Evolutionary conservation across 495 filamentous ascomycete genomes (phyloP), one percentile per base, ranked within the genome.

Genomic region (Immersiella caudata): DNA sequence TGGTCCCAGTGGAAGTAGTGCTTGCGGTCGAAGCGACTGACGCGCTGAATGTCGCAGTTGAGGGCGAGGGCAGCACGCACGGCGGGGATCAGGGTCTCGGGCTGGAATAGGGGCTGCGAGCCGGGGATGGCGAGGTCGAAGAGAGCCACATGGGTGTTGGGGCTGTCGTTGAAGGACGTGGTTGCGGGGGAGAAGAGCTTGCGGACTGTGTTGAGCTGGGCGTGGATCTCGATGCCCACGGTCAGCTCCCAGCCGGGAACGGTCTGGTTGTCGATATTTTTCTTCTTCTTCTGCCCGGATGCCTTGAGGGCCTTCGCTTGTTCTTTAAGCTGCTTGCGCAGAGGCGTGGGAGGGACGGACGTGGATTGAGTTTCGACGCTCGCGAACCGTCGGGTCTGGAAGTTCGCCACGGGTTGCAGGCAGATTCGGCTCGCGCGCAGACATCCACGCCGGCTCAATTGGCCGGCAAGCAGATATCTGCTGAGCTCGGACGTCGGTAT

Each of bases 1-100:
- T 99, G 95, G 77, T 99, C 95, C 85, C 93, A 94, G 79, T 97
- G 96, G 79, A 97, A 97, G 76, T 99, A 99, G 73, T 99, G 95
- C 76, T 99, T 99, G 59, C 95, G 85, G 78, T 99, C 95, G 77
- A 96, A 99, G 35, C 85, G 85, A 73, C 92, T 96, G 56, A 84
- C 83, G 1, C 77, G 83, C 73, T 93, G 88, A 58, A 97, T 86
- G 0, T 88, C 76, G 78, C 95, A 98, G 55, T 88, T 85, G 35
- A 99, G 81, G 1, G 93, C 93, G 16, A 97, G 75, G 1, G 94
- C 94, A 35, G 95, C 93, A 62, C 95, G 89, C 25, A 99, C 75
- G 27, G 95, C 95, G 40, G 95, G 96, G 18, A 99, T 83, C 24
- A 98, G 81, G 0, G 91, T 93, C 63, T 89, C 90, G 54, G 83